Percentiles rank a stretch among this genome's conserved stretches.
phyloP scores from a whole-genome alignment of 768 basidiomycete species.

The Omphalotus guepiniiformis region DNA sequence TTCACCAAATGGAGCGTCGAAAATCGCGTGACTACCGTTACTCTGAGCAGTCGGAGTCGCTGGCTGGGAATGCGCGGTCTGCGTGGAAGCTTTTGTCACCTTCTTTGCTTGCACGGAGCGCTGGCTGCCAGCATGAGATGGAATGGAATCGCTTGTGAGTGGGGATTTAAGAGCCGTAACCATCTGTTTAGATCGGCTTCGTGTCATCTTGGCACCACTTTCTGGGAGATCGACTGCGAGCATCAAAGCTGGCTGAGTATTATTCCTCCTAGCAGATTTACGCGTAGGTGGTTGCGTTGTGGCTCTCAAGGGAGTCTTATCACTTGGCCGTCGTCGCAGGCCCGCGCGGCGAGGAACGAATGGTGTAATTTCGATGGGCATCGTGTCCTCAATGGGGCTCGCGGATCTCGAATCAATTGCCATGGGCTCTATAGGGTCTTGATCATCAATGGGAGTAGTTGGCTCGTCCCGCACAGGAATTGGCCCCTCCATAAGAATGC shows the following conservation, averaged over 20 bases:
- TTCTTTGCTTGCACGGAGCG: too few species aligned
- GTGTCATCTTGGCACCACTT: constrained; percentile 1
- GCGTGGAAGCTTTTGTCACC: too few species aligned
- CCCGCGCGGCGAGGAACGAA: neutral
- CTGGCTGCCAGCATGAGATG: too few species aligned
- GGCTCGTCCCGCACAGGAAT: too few species aligned
- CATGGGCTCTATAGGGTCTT: constrained; percentile 43
- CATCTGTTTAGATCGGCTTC: neutral
- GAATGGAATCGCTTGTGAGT: too few species aligned
- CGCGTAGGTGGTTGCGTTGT: constrained; percentile 12
- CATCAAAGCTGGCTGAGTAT: constrained; percentile 10
- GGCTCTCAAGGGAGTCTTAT: constrained; percentile 10
- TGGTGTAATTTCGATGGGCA: neutral
- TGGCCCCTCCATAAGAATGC: too few species aligned
- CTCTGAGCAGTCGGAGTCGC: too few species aligned
- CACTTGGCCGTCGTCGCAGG: neutral
- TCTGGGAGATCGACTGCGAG: constrained; percentile 3
- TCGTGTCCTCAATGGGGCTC: constrained; percentile 8
- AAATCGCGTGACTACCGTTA: too few species aligned
- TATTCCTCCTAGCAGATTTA: neutral
- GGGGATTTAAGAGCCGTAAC: too few species aligned
- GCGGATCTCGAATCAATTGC: constrained; percentile 28
- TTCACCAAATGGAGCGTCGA: too few species aligned
- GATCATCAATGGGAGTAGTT: too few species aligned
- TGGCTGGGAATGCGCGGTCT: too few species aligned